Evolutionary conservation across 352 stramenopile genomes (phyloP).

Genomic region (Poterioochromonas sp.): DNA sequence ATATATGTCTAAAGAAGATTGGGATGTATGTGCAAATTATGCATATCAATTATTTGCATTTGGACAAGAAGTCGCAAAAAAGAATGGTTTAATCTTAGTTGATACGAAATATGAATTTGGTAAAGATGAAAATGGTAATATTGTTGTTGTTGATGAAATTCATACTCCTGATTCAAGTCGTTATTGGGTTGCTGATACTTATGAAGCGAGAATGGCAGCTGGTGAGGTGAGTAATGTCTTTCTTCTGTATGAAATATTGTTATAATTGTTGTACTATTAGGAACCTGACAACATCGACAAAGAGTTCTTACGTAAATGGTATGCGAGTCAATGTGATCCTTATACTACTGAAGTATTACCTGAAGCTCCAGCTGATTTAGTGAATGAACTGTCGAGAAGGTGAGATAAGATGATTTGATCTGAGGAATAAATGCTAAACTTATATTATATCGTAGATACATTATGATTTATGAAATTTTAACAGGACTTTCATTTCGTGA

Average conservation of each 20-base stretch:
- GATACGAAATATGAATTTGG: slow-evolving; percentile 93
- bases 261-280: slow-evolving; percentile 33
- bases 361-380: slow-evolving; percentile 86
- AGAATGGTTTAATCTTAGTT: slow-evolving; percentile 90
- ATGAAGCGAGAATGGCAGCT: slow-evolving; percentile 48
- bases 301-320: slow-evolving; percentile 98
- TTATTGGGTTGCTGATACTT: slow-evolving; percentile 63
- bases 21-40: slow-evolving; percentile 83
- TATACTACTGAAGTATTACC: slow-evolving; percentile 91
- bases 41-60: slow-evolving; percentile 82
- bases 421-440: neutral
- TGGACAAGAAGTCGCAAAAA: slow-evolving; percentile 71
- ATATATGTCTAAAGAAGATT: slow-evolving; percentile 91
- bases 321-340: slow-evolving; percentile 90
- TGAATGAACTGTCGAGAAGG: slow-evolving; percentile 76
- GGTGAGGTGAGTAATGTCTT: slow-evolving; percentile 20
- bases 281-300: slow-evolving; percentile 99
- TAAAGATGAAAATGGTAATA: slow-evolving; percentile 67
- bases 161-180: slow-evolving; percentile 93
- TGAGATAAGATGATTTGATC: neutral
- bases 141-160: slow-evolving; percentile 96
- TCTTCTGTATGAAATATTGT: neutral
- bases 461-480: slow-evolving; percentile 97
- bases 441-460: slow-evolving; percentile 67
- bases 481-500: too few species aligned